Conservation (phyloP, 139 green algal genomes). For the Micractinium conductrix region DNA sequence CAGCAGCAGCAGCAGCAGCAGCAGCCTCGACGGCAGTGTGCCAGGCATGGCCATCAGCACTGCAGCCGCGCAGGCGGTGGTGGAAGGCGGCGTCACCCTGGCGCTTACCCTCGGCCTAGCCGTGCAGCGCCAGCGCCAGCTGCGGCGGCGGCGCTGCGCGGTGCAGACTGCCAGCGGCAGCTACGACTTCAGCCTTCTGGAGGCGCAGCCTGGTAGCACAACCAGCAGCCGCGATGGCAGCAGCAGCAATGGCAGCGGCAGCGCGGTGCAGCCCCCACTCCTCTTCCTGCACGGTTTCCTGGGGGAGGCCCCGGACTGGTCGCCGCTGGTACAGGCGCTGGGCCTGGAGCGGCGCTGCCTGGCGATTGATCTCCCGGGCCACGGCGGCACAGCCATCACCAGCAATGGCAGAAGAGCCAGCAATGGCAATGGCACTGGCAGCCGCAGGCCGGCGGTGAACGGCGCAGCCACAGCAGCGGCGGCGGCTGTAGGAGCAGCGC, state of each 20-base stretch:
- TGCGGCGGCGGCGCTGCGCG: neutral
- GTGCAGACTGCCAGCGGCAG: neutral
- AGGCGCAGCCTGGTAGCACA: neutral
- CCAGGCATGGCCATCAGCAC: neutral
- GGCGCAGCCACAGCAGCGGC: neutral
- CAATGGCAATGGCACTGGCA: neutral
- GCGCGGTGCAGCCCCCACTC: conserved; percentile 35
- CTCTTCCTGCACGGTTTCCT: conserved; percentile 93
- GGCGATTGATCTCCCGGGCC: conserved; percentile 81
- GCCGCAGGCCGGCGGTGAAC: neutral
- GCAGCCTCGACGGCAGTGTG: neutral
- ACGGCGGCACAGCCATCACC: conserved; percentile 58
- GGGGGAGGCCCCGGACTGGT: conserved; percentile 75
- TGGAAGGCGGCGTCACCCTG: no score
- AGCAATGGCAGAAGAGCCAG: neutral
- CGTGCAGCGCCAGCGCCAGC: neutral
- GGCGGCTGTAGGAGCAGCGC: neutral
- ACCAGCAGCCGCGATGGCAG: neutral
- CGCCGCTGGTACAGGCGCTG: conserved; percentile 64
- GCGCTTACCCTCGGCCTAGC: neutral
- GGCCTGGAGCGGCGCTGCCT: conserved; percentile 57
- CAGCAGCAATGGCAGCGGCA: neutral
- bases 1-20: conserved; percentile 1
- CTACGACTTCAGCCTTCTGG: conserved; percentile 35
- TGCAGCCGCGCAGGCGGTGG: neutral